Evolutionary conservation across 257 asterid species (phyloP), one percentile per base, ranked within the genome.

Genomic region (Solanum virginianum): DNA sequence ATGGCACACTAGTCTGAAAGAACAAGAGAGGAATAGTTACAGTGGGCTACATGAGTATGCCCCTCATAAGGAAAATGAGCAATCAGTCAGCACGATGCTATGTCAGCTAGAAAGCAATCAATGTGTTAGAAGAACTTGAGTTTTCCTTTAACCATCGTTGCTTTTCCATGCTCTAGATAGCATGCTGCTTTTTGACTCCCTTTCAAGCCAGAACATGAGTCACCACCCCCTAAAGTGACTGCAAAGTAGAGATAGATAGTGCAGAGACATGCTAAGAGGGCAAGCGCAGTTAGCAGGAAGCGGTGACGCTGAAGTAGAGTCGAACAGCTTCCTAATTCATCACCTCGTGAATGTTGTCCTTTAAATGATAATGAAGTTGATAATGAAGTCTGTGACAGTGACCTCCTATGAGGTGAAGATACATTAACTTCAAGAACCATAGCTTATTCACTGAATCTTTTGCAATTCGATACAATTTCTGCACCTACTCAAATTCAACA

Each of bases 181-280:
- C 98, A 94, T 4, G 92, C 47, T 7, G 88, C 91, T 88, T 91
- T 92, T 72, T 85, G 86, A 26, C 91, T 74, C 20, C 94, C 94
- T 1, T 83, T 56, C 88, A 93, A 85, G 39, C 89, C 92, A 47
- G 91, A 90, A 84, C 98, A 94, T 2, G 90, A 84, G 86, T 90
- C 88, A n/a, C 70, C 62, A 1, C 85, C 82, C 7, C 93, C 94
- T 17, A 94, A 89, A 77, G 97, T 94, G 85, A 93, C 91, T 2
- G 97, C 97, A 86, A 94, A 94, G 92, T 94, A 94, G 24, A 94
- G 97, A 92, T 94, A 94, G 72, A 93, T 51, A 12, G 92, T 90
- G 93, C 95, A 94, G 16, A 94, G 87, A 71, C 92, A 88, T 1
- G 92, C 86, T 26, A 94, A 92, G 83, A 94, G 93, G 84, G 66